Percentiles rank a stretch among this genome's conserved stretches.
phyloP scores from a whole-genome alignment of 2,329 filamentous ascomycete species.

The Hawksworthiomyces lignivorus region DNA sequence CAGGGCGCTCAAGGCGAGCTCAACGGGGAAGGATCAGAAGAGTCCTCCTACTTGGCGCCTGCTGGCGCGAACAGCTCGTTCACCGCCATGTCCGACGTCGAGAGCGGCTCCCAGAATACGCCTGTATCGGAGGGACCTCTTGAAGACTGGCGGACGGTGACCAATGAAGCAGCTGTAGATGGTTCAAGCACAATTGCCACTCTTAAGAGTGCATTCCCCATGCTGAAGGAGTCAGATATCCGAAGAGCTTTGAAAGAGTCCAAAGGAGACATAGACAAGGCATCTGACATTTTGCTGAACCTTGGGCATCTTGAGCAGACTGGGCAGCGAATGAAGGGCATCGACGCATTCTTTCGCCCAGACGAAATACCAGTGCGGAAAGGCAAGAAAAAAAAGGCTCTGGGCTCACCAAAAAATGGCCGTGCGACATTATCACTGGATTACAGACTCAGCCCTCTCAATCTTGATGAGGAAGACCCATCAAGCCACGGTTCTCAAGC shows the following conservation, averaged over 20 bases:
- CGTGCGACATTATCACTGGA: constrained; percentile 27
- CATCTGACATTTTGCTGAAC: constrained; percentile 76
- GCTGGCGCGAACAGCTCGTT: constrained; percentile 7
- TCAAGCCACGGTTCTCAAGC: background rate
- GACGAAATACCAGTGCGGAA: constrained; percentile 21
- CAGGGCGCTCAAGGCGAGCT: background rate
- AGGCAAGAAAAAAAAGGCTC: background rate
- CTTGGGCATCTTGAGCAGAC: constrained; percentile 67
- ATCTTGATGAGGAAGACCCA: constrained; percentile 23
- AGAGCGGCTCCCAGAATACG: constrained; percentile 8
- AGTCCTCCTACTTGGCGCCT: background rate
- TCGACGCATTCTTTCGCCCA: constrained; percentile 71
- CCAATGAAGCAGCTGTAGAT: constrained; percentile 41
- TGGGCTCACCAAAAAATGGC: constrained; percentile 23
- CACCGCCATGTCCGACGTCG: background rate
- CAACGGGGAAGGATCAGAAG: background rate
- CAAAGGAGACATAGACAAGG: constrained; percentile 56
- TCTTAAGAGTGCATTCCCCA: constrained; percentile 65
- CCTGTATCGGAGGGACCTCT: constrained; percentile 11
- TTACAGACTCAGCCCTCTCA: constrained; percentile 31
- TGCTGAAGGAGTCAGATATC: constrained; percentile 58
- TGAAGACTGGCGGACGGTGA: constrained; percentile 25
- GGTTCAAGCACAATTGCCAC: constrained; percentile 30
- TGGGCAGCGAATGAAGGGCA: constrained; percentile 56
- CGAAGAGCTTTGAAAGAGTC: constrained; percentile 59